Base-by-base conservation (phyloP, 1,139 yeast genomes). In the Yamadazyma buinensis region DNA sequence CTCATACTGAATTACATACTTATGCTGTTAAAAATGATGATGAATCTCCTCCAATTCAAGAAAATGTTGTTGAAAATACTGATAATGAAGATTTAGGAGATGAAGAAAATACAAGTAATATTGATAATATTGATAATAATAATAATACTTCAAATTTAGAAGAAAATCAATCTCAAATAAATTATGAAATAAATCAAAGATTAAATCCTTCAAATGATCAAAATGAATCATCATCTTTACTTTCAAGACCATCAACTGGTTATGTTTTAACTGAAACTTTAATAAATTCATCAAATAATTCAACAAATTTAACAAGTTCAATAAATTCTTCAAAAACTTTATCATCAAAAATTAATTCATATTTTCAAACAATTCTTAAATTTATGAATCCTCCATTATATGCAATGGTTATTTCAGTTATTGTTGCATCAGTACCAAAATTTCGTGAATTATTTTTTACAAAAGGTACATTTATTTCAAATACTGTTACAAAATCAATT, bases 361-460 rank as follows among this genome's bases (percentile, higher is more conserved):
- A 30, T 7, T 15, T 40, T 21, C 8, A 25, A 4, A 26, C 34
- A 7, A 31, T 46, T 27, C 18, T 43, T 2, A 30, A 25, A 3
- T 79, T 79, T 49, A 87, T 92, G 95, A 92, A 92, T 58, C 97
- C 97, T 9, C 98, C 98, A 8, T 67, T 92, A 42, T 92, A 88
- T 71, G 82, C 97, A 10, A 92, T 92, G 97, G 58, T 86, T 18
- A 59, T 82, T 1, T 81, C 97, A 8, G 79, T 92, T 14, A 43
- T 85, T 18, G 90, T 92, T 36, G 98, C 97, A 1, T 77, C 94
- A 1, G 68, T 86, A 13, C 87, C 95, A 3, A 64, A 71, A 2
- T 55, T 90, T 20, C 86, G 86, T 51, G 61, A 68, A 32, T 71
- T 75, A 37, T 75, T 90, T 43, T 90, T 83, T 58, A 77, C 75